Evolutionary conservation across 2,329 filamentous ascomycete species (phyloP).

Genomic region (Penicillium sp.): DNA sequence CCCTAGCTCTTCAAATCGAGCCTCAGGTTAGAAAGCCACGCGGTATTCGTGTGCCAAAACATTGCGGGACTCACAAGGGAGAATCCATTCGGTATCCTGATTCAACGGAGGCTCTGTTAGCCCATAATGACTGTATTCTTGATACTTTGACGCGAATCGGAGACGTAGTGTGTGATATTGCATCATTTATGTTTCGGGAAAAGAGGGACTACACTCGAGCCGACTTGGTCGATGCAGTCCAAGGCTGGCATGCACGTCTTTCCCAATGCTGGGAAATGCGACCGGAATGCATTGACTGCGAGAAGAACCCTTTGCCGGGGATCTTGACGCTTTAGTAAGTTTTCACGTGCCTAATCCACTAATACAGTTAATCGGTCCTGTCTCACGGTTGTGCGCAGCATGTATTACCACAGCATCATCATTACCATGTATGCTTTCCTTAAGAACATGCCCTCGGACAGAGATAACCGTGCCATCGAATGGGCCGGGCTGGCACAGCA

Average conservation of each 20-base stretch:
- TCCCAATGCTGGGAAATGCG: conserved; percentile 23
- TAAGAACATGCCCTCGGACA: conserved; percentile 11
- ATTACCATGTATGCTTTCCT: conserved; percentile 28
- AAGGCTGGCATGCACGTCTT: conserved; percentile 20
- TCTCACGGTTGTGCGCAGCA: conserved; percentile 10
- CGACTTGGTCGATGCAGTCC: conserved; percentile 15
- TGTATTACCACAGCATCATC: conserved; percentile 26
- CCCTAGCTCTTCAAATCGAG: conserved; percentile 7
- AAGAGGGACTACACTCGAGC: conserved; percentile 11
- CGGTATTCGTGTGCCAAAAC: conserved; percentile 14
- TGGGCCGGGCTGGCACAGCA: conserved; percentile 15
- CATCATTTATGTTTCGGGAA: conserved; percentile 14
- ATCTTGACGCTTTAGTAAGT: conserved; percentile 26
- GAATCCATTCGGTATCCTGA: conserved; percentile 26
- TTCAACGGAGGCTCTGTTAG: conserved; percentile 14
- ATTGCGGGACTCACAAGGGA: conserved; percentile 16
- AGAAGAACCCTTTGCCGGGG: conserved; percentile 22
- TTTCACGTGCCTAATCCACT: not conserved
- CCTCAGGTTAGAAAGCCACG: conserved; percentile 13
- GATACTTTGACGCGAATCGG: conserved; percentile 24
- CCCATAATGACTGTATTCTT: conserved; percentile 23
- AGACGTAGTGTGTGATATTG: conserved; percentile 19
- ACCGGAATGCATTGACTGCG: conserved; percentile 22
- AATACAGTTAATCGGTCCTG: not conserved
- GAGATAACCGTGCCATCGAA: conserved; percentile 4